A percentile compares a stretch with the other conserved stretches of the same genome.
These are phyloP conservation scores for Pinus taeda DNA, from an alignment of 75 land plant genomes.

Conservation along the genomic window DNA sequence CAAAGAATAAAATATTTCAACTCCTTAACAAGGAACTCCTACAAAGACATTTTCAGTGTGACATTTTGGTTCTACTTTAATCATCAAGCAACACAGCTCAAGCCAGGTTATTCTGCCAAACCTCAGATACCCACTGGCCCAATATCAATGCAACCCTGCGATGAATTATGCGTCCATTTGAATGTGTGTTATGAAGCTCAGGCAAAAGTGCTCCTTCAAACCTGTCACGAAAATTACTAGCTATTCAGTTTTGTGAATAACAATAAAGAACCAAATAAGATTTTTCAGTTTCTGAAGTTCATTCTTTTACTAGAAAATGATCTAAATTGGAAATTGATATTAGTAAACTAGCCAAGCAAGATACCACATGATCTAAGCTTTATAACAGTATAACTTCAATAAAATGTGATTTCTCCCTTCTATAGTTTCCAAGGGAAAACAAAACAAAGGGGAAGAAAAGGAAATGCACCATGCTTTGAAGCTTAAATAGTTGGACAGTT, in stretches of 20 bases:
- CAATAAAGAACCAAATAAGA: neutral
- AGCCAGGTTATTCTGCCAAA: constrained; percentile 13
- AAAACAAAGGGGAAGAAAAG: constrained; percentile 4
- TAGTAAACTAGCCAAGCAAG: too few relatives aligned
- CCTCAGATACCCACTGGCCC: constrained; percentile 99
- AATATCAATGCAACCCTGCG: constrained; percentile 91
- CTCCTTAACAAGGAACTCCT: neutral
- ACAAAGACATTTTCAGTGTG: neutral
- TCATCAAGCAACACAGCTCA: neutral
- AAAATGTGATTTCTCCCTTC: neutral
- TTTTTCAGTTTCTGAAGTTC: neutral
- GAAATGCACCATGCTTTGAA: constrained; percentile 82
- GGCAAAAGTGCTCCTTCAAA: constrained; percentile 75
- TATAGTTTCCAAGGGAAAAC: neutral
- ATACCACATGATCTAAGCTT: neutral
- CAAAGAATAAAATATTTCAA: neutral
- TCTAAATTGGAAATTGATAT: neutral
- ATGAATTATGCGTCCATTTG: constrained; percentile 85
- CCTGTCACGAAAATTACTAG: constrained; percentile 28
- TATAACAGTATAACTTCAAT: too few relatives aligned
- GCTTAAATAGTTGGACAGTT: constrained; percentile 82
- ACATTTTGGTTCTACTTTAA: neutral
- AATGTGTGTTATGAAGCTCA: constrained; percentile 80
- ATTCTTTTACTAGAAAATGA: neutral
- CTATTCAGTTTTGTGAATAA: neutral